These are phyloP conservation scores for Podospora pseudocomata DNA, from an alignment of 495 filamentous ascomycete genomes.

Conservation along the genomic window DNA sequence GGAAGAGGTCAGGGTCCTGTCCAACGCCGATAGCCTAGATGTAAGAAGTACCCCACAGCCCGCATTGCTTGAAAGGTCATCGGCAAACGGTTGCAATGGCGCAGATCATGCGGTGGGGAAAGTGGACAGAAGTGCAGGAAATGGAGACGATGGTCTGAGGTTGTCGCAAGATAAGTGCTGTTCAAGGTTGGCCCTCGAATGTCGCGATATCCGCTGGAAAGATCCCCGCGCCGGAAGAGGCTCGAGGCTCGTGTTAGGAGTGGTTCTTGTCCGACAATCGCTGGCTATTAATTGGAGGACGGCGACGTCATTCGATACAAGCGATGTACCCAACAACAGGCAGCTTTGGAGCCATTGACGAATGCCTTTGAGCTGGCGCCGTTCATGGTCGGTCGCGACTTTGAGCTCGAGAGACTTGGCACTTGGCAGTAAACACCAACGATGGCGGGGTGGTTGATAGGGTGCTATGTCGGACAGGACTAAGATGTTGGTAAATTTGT, in stretches of 20 bases:
- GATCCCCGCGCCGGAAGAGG: not conserved
- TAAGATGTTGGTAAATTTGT: not conserved
- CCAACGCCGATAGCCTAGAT: not conserved
- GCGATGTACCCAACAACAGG: conserved; percentile 4
- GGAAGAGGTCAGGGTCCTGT: not conserved
- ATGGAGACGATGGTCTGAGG: conserved; percentile 5
- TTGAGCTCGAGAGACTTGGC: conserved; percentile 10
- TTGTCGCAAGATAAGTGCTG: not conserved
- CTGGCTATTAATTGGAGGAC: conserved; percentile 8
- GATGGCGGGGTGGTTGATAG: not conserved
- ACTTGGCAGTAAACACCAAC: conserved; percentile 5
- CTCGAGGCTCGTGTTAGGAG: not conserved
- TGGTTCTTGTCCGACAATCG: conserved; percentile 2
- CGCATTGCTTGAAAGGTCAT: conserved; percentile 9
- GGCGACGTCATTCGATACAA: conserved; percentile 21
- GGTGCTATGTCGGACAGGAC: not conserved
- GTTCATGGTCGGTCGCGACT: not conserved
- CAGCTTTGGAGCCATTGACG: not conserved
- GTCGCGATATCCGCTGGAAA: not conserved
- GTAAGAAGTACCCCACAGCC: conserved; percentile 8
- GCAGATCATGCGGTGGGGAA: conserved; percentile 10
- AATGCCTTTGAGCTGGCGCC: not conserved
- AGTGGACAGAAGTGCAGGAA: not conserved
- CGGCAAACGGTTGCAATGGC: conserved; percentile 1
- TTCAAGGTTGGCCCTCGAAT: not conserved